Evolutionary conservation across 192 early-diverging fungal species (phyloP), one percentile per base, ranked within the genome.

Genomic region (Coemansia sp.): DNA sequence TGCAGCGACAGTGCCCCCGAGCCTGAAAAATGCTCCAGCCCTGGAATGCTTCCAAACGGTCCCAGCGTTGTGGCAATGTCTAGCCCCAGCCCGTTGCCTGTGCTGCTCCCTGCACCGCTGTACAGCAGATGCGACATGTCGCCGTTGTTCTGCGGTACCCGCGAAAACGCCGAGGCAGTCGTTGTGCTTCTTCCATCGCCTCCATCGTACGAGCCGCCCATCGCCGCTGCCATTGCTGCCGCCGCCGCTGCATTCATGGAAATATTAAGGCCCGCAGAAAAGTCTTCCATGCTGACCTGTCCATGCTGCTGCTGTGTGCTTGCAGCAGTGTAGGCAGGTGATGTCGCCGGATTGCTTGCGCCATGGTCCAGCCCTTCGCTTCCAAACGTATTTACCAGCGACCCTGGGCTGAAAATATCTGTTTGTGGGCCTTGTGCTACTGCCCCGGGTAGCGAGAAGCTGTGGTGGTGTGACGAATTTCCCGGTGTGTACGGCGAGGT

Each of bases 211-310:
- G 66, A 36, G 21, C 63, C 49, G 44, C 54, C 46, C 53, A 68
- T 70, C 0, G 67, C 61, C 0, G 61, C 65, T 3, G 61, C 68
- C 12, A 48, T 52, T 21, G 55, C 55, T 10, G 61, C 54, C 1
- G 53, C 57, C 10, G 60, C 59, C 8, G 44, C 61, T 6, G 72
- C 66, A 50, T 77, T 77, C 73, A 77, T 77, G 1, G 62, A 55
- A 39, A 77, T 77, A 31, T 77, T 68, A 9, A 77, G 58, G 3
- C 73, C 73, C 2, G 67, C 45, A 23, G 73, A 65, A 51, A 70
- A 66, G 56, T 70, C 68, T 0, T 77, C 67, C 20, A 69, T 55
- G 2, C 45, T 42, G 12, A 40, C 52, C 20, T 15, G 46, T 35
- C 33, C 33, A 20, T 28, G 46, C 40, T n/a, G 21, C 4, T 26